Conservation (phyloP, 345 rosid species). For the Raphanus sativus region DNA sequence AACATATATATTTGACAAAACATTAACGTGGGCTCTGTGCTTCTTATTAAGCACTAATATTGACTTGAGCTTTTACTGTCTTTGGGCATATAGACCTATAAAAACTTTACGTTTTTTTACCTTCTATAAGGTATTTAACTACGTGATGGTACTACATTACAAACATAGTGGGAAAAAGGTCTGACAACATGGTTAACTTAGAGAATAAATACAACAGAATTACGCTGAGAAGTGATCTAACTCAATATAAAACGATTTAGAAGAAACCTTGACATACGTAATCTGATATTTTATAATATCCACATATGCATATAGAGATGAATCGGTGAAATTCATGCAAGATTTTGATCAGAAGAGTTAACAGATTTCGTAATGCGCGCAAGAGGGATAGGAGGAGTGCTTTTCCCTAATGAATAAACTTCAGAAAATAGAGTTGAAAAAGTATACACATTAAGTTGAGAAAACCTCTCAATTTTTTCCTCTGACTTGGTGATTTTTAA, state of each 20-base stretch:
- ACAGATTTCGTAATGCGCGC: not conserved
- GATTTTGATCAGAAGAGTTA: not conserved
- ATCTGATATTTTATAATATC: not conserved
- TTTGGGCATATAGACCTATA: not conserved
- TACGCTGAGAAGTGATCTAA: not conserved
- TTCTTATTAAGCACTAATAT: not conserved
- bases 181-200: not conserved
- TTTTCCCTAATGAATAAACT: not conserved
- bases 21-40: not conserved
- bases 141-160: not conserved
- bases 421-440: not conserved
- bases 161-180: not conserved
- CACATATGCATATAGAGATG: not conserved
- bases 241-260: not conserved
- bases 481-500: constrained; percentile 13
- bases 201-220: not conserved
- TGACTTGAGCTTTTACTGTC: not conserved
- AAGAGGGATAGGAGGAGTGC: not conserved
- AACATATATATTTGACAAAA: too few species aligned
- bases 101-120: not conserved
- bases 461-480: constrained; percentile 9
- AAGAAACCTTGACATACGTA: not conserved
- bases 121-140: not conserved
- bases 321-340: not conserved
- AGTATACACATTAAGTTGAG: constrained; percentile 16